Conservation (phyloP, 805 yeast species). For the Nakazawaea siamensis region DNA sequence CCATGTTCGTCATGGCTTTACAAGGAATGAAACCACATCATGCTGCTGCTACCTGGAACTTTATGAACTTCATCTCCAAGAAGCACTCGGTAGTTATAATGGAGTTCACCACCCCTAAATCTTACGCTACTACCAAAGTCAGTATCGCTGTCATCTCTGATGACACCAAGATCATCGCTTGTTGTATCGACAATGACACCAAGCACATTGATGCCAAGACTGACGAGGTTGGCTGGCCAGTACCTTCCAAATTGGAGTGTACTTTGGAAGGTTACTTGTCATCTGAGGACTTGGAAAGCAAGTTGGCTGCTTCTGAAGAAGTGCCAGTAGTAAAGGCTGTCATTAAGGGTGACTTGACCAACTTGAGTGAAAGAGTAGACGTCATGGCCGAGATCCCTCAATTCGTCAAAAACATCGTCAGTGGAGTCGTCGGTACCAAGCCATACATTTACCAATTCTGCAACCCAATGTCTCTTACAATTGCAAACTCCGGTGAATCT, state of each 20-base stretch:
- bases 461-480: conserved; percentile 47
- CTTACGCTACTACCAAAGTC: conserved; percentile 79
- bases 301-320: conserved; percentile 19
- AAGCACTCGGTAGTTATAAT: conserved; percentile 70
- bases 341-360: conserved; percentile 52
- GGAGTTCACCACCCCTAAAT: conserved; percentile 93
- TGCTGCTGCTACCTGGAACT: conserved; percentile 97
- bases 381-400: conserved; percentile 96
- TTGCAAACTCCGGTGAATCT: conserved; percentile 27
- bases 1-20: conserved; percentile 92
- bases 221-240: conserved; percentile 90
- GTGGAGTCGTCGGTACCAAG: conserved; percentile 91
- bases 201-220: conserved; percentile 44
- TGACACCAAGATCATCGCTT: conserved; percentile 49
- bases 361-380: conserved; percentile 83
- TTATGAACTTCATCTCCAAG: conserved; percentile 78
- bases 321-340: conserved; percentile 32
- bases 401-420: conserved; percentile 86
- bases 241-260: conserved; percentile 64
- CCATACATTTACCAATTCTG: conserved; percentile 95
- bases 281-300: conserved; percentile 30
- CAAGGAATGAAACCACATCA: conserved; percentile 99
- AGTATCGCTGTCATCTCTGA: conserved; percentile 69
- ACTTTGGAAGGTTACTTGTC: conserved; percentile 27
- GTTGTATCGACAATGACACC: conserved; percentile 59